phyloP scores from a whole-genome alignment of 495 filamentous ascomycete species.

The Tuber aestivum region DNA sequence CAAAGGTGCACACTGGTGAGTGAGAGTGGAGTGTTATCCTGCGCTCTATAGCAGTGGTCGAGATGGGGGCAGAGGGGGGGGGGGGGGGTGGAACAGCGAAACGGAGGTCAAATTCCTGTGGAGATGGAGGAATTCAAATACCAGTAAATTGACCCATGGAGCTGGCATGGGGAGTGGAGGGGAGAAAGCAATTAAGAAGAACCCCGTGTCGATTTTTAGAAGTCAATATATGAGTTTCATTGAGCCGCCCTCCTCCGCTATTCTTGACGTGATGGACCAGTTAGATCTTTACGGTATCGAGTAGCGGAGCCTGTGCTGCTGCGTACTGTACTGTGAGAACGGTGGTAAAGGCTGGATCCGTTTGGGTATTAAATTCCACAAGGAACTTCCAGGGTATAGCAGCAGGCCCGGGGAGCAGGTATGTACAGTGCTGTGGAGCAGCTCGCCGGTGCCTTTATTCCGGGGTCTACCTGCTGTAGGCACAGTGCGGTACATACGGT shows the following conservation, averaged over 20 bases:
- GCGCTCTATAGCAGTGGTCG: not conserved
- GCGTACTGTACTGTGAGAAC: not conserved
- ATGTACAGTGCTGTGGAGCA: conserved; percentile 13
- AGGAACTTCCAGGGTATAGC: conserved; percentile 18
- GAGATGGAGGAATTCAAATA: not conserved
- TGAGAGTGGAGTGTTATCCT: not conserved
- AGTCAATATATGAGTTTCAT: conserved; percentile 5
- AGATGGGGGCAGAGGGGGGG: not conserved
- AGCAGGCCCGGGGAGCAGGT: conserved; percentile 26
- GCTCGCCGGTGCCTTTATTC: conserved; percentile 30
- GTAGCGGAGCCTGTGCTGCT: not conserved
- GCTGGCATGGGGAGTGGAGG: not conserved
- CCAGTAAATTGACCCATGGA: not conserved
- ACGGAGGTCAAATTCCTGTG: not conserved
- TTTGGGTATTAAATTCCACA: not conserved
- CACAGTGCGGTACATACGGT: conserved; percentile 31
- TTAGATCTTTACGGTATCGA: not conserved
- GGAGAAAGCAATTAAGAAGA: not conserved
- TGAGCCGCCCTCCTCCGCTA: not conserved
- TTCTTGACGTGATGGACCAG: not conserved
- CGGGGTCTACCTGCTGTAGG: conserved; percentile 32
- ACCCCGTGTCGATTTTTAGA: conserved; percentile 5
- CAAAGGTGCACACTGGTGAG: conserved; percentile 6
- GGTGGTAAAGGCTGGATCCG: not conserved
- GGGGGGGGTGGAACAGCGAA: not conserved